Evolutionary conservation across 805 yeast species (phyloP).

Genomic region (Saccharomycodes ludwigii): DNA sequence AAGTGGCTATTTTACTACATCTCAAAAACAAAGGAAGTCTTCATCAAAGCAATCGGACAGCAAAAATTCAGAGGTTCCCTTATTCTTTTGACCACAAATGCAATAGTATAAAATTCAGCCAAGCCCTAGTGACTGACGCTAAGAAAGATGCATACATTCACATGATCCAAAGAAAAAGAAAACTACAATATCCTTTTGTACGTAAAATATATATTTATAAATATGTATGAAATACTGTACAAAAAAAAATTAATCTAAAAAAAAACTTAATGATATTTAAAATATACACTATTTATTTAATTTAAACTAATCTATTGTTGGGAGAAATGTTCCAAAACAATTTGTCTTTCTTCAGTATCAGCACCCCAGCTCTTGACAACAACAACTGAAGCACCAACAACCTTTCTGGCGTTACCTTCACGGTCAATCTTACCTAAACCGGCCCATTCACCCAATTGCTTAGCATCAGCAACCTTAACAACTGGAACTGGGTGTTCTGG

Average conservation of each 20-base stretch:
- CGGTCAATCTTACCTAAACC: slow-evolving; percentile 99
- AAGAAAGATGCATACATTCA: background rate
- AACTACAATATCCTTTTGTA: slow-evolving; percentile 1
- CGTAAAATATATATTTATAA: slow-evolving; percentile 1
- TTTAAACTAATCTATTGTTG: slow-evolving; percentile 46
- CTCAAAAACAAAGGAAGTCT: no score
- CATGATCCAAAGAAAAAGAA: slow-evolving; percentile 2
- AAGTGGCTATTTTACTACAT: no score
- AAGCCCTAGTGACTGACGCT: background rate
- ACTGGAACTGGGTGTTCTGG: slow-evolving; percentile 93
- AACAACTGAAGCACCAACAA: slow-evolving; percentile 99
- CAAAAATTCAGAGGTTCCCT: background rate
- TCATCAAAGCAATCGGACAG: background rate
- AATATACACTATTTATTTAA: background rate
- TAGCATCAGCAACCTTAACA: slow-evolving; percentile 98
- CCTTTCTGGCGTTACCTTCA: slow-evolving; percentile 99
- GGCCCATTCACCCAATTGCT: slow-evolving; percentile 99
- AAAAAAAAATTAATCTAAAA: slow-evolving; percentile 3
- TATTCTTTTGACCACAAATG: background rate
- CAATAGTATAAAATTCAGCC: background rate
- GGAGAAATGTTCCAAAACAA: slow-evolving; percentile 91
- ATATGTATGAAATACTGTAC: slow-evolving; percentile 5
- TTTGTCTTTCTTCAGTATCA: slow-evolving; percentile 93
- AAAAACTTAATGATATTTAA: slow-evolving; percentile 6
- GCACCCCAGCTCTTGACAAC: slow-evolving; percentile 99